Evolutionary conservation across 768 basidiomycete species (phyloP).

Genomic region (Leccinum barrowsii): DNA sequence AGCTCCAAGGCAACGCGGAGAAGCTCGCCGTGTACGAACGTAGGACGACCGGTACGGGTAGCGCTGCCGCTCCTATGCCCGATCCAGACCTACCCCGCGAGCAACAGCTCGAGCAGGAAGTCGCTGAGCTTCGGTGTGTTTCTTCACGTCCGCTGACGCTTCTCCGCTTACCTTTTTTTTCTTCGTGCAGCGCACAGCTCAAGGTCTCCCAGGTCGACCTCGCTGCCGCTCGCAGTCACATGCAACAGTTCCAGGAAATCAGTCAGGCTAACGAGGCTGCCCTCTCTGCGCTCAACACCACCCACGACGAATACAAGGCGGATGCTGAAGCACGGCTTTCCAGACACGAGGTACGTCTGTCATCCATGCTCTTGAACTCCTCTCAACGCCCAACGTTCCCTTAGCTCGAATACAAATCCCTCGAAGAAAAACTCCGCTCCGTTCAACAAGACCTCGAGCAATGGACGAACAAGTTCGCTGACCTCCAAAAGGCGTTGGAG

Average conservation of each 20-base stretch:
- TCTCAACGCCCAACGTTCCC: not conserved
- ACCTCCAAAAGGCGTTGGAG: conserved; percentile 65
- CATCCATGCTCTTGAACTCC: not conserved
- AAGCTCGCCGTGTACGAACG: too few species aligned
- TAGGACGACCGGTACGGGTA: too few species aligned
- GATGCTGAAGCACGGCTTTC: conserved; percentile 68
- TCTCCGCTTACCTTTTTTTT: not conserved
- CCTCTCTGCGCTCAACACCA: conserved; percentile 61
- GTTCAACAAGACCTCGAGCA: conserved; percentile 53
- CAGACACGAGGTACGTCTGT: conserved; percentile 55
- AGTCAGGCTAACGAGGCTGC: conserved; percentile 80
- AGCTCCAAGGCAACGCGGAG: too few species aligned
- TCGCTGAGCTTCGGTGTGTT: too few species aligned
- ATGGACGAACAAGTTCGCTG: conserved; percentile 46
- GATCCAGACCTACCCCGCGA: too few species aligned
- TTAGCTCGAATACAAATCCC: conserved; percentile 60
- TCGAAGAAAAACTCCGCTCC: conserved; percentile 58
- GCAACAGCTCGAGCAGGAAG: too few species aligned
- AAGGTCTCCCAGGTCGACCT: conserved; percentile 80
- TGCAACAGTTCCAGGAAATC: conserved; percentile 84
- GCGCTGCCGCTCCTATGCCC: too few species aligned
- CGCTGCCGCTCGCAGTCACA: conserved; percentile 63
- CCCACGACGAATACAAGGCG: conserved; percentile 77
- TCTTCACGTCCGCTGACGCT: too few species aligned
- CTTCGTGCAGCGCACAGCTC: conserved; percentile 55